These are phyloP conservation scores for Jasminum sambac DNA, from an alignment of 257 asterid genomes.

Conservation along the genomic window DNA sequence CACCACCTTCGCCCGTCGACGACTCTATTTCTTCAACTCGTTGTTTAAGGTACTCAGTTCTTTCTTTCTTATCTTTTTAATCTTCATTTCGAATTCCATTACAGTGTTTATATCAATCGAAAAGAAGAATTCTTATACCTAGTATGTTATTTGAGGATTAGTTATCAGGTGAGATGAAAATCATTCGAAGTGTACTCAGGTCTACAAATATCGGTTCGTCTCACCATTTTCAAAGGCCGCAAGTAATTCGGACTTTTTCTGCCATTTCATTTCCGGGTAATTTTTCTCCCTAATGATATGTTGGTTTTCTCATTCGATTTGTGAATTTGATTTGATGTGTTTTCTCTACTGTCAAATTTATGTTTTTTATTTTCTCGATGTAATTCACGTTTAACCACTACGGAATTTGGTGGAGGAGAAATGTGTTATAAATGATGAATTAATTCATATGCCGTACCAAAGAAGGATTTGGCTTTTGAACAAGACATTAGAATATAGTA, in stretches of 20 bases:
- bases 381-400: background rate
- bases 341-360: background rate
- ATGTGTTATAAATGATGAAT: background rate
- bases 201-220: slow-evolving; percentile 38
- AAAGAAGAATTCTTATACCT: background rate
- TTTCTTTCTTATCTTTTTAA: background rate
- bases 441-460: background rate
- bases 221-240: slow-evolving; percentile 36
- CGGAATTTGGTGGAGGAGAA: background rate
- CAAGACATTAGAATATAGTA: background rate
- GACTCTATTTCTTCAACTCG: background rate
- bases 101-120: background rate
- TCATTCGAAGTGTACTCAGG: slow-evolving; percentile 36
- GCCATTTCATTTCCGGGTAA: slow-evolving; percentile 39
- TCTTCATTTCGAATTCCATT: background rate
- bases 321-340: background rate
- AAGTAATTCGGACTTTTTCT: slow-evolving; percentile 40
- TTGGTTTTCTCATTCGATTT: background rate
- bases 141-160: slow-evolving; percentile 4
- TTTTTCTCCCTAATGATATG: background rate
- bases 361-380: background rate
- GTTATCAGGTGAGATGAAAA: slow-evolving; percentile 47
- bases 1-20: background rate
- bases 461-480: slow-evolving; percentile 1
- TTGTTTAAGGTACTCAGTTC: background rate